Evolutionary conservation across 495 filamentous ascomycete genomes (phyloP).

Genomic region (Penicillium ochrochloron): DNA sequence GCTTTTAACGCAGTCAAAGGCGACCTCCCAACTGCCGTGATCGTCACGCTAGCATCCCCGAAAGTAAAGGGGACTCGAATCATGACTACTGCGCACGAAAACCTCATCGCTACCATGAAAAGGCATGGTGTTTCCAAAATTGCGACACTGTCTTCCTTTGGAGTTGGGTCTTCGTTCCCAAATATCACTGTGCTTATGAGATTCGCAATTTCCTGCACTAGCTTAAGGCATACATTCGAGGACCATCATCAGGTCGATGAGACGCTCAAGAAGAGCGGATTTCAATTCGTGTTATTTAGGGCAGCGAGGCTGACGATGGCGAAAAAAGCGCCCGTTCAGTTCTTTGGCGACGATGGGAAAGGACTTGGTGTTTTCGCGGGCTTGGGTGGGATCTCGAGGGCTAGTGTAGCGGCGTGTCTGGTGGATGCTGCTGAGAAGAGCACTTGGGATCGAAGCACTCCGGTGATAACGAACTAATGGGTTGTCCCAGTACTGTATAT

Average conservation of each 20-base stretch:
- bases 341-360: constrained; percentile 39
- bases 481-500: background rate
- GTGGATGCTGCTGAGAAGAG: constrained; percentile 44
- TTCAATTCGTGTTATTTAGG: constrained; percentile 41
- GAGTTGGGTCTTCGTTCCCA: constrained; percentile 37
- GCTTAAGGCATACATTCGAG: constrained; percentile 34
- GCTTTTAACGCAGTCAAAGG: constrained; percentile 31
- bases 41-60: constrained; percentile 40
- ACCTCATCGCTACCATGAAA: constrained; percentile 42
- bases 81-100: constrained; percentile 35
- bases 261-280: constrained; percentile 28
- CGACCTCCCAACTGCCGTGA: constrained; percentile 33
- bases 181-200: constrained; percentile 40
- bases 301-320: constrained; percentile 39
- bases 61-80: constrained; percentile 35
- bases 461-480: constrained; percentile 35
- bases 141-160: constrained; percentile 44
- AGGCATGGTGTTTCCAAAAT: constrained; percentile 38
- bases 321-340: constrained; percentile 35
- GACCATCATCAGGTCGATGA: constrained; percentile 44
- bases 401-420: constrained; percentile 47
- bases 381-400: constrained; percentile 39
- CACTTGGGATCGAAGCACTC: constrained; percentile 39
- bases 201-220: constrained; percentile 36
- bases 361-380: constrained; percentile 29